Evolutionary conservation across 1,139 yeast species (phyloP), one percentile per base, ranked within the genome.

Genomic region (Blastobotrys arbuscula): DNA sequence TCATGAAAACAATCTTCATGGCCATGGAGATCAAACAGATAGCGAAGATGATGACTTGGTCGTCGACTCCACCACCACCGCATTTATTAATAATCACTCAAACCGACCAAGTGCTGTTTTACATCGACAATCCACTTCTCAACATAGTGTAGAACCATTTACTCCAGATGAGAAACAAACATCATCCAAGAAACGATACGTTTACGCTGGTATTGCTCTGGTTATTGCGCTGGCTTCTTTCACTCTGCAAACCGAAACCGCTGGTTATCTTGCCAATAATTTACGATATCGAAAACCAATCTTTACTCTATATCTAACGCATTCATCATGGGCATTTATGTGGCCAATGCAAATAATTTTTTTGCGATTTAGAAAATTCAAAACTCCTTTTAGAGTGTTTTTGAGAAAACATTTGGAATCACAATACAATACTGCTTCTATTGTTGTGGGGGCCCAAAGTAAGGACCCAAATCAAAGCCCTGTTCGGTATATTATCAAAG

Each of bases 211-310:
- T 2, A 62, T 73, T 1, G 75, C 89, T 8, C 80, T 87, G 52
- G 44, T 79, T 3, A 54, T 82, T 7, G 81, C 94, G 3, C 65
- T 87, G 55, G 58, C 78, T 5, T 64, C 88, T 7, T 88, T 87
- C 66, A 89, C 87, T 1, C 62, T 76, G 8, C 96, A 87, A 63
- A 87, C 96, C 0, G 96, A 87, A 65, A 72, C 82, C 53, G 87
- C 95, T 1, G 78, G 89, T 3, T 82, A 81, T 51, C 75, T 87
- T 6, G 84, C 87, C 59, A 70, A 74, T 36, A 65, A 72, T 3
- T 63, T 73, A 20, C 76, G 75, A 8, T 86, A 81, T 62, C 66
- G 76, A 50, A 92, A 86, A 61, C 96, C 96, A 0, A 72, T 85
- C 19, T 67, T 86, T 33, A 69, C 84, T 51, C 67, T 87, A 45